Evolutionary conservation across 164 flowering plant species (phyloP), one percentile per base, ranked within the genome.

Genomic region (Berberis thunbergii): DNA sequence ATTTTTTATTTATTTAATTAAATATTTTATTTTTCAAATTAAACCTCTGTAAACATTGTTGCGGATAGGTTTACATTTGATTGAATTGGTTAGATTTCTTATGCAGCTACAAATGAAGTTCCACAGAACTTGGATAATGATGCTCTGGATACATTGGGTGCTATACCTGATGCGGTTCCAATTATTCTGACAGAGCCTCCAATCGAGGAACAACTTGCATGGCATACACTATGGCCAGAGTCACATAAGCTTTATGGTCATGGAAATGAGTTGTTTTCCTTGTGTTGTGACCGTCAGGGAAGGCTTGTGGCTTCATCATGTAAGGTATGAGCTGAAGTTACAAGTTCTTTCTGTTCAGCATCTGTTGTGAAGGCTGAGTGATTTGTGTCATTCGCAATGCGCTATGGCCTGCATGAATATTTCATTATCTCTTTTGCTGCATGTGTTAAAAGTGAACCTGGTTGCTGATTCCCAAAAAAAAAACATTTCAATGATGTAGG

Each of bases 191-290:
- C 93, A 6, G 86, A 91, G 64, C 86, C 93, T 61, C 97, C 99
- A 7, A 87, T 94, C 63, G 99, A 94, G 74, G 99, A 91, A 46
- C 97, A 91, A 76, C 69, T 94, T 57, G 85, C 87, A 38, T 91
- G 87, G 86, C 88, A 94, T 70, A 94, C 99, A 9, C 77, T 94
- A 40, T 94, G 99, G 99, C 99, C 99, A 4, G 99, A 94, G 70
- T 78, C 96, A 1, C 99, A 94, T 77, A 94, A 94, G 77, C 94
- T 94, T 54, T 94, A 94, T 75, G 99, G 97, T 65, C 99, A 94
- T 79, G 99, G 99, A 11, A 94, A 94, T 86, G 99, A 94, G 72
- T 80, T 94, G 10, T 94, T 83, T 72, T 87, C 99, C 49, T 59
- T 94, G 13, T 89, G 97, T 72, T 85, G 87, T 81, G 82, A 87